These are phyloP conservation scores for Paramecium primaurelia DNA, from an alignment of 73 alveolate species.

Conservation along the genomic window DNA sequence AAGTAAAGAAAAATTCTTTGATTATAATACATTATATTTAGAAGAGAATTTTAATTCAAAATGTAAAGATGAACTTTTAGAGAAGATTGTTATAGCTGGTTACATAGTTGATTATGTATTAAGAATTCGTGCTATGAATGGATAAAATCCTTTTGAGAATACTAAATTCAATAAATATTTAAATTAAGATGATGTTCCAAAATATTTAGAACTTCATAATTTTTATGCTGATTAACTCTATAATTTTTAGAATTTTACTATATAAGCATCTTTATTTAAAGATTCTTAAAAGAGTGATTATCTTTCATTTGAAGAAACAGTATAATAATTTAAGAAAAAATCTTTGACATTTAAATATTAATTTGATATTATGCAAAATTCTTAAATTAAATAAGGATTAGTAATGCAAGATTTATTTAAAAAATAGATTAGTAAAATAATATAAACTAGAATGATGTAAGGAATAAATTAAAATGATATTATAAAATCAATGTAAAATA, in stretches of 20 bases:
- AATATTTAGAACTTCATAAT: neutral
- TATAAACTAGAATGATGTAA: neutral
- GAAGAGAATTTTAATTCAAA: neutral
- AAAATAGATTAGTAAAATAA: neutral
- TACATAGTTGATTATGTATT: neutral
- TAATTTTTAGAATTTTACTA: neutral
- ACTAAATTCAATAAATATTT: neutral
- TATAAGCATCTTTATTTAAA: neutral
- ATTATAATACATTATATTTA: neutral
- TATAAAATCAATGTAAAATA: neutral
- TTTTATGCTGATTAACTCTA: neutral
- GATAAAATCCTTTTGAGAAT: neutral
- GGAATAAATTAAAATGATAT: constrained; percentile 30
- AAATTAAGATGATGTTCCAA: neutral
- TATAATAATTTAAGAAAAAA: neutral
- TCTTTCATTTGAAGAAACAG: neutral
- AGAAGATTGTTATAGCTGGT: neutral
- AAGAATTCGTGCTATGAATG: neutral
- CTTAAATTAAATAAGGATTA: neutral
- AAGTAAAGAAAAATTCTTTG: neutral
- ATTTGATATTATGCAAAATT: neutral
- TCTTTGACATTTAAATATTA: neutral
- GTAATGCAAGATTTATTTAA: neutral
- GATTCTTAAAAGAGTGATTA: neutral
- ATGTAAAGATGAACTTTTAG: neutral